Evolutionary conservation across 129 eudicot species (phyloP), one percentile per base, ranked within the genome.

Genomic region (Ambrosia trifida): DNA sequence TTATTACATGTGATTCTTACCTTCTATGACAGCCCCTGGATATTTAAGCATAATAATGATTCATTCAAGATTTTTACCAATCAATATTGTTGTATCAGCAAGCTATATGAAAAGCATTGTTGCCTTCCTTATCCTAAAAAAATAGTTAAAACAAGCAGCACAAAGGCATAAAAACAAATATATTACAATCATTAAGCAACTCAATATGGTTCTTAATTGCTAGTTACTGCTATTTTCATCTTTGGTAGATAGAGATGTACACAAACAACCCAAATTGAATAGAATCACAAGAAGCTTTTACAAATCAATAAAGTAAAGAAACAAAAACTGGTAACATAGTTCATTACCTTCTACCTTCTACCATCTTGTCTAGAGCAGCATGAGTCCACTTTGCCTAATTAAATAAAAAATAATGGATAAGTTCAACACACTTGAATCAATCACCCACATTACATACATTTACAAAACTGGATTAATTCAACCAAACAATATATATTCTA

Each of bases 101-200:
- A 65, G 98, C 98, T 80, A 94, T 90, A 82, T 94, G 98, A 69
- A 89, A 94, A 78, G 98, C 98, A 83, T 94, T 89, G 70, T 94
- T 87, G 60, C 97, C 98, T 76, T 94, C 98, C 81, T 94, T 97
- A 82, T 94, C 97, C 98, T 94, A 84, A 68, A 36, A 67, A 66
- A 31, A 46, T 61, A 14, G 38, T n/a, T 53, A 33, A 68, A 59
- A 12, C 66, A 67, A 52, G 50, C 57, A 24, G 50, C 66, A 70
- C 14, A n/a, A n/a, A n/a, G n/a, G n/a, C n/a, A n/a, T n/a, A n/a
- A n/a, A n/a, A n/a, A n/a, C 18, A 10, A 51, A 3, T 54, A 70
- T 11, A 35, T 17, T 3, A 72, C 59, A 58, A 7, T n/a, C 4
- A 12, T 44, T 62, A n/a, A 14, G 46, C 5, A 62, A n/a, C 67